Conservation (phyloP, 2,329 filamentous ascomycete genomes). For the Lachnellula suecica region DNA sequence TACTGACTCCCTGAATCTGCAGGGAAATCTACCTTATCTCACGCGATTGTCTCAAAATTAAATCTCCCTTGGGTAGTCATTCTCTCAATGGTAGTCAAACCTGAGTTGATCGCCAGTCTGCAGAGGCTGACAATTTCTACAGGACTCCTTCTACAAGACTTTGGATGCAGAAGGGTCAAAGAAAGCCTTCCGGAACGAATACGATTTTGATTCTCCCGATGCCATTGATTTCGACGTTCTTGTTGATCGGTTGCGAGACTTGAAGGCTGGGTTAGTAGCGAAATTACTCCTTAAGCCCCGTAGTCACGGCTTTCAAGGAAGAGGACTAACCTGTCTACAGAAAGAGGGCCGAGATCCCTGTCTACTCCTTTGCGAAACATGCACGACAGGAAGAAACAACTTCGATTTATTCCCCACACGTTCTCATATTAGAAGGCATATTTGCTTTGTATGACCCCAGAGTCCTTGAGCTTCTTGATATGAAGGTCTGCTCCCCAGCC, state of each 20-base stretch:
- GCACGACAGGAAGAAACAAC: constrained; percentile 76
- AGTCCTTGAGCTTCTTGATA: constrained; percentile 83
- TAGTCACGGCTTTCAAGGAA: no score
- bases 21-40: constrained; percentile 87
- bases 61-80: constrained; percentile 98
- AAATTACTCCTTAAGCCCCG: no score
- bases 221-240: constrained; percentile 93
- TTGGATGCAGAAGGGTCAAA: constrained; percentile 76
- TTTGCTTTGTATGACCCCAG: constrained; percentile 89
- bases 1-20: constrained; percentile 35
- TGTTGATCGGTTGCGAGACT: constrained; percentile 73
- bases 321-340: constrained; percentile 41
- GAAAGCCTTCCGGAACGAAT: constrained; percentile 85
- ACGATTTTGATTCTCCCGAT: constrained; percentile 92
- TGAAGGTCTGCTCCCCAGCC: constrained; percentile 62
- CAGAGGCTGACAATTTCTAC: constrained; percentile 12
- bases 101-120: background rate
- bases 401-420: constrained; percentile 92
- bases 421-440: constrained; percentile 93
- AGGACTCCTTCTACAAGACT: constrained; percentile 98
- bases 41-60: constrained; percentile 85
- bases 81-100: constrained; percentile 79
- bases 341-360: constrained; percentile 84
- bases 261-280: constrained; percentile 97
- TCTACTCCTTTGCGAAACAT: constrained; percentile 95